Evolutionary conservation across 1,139 yeast genomes (phyloP), one percentile per base, ranked within the genome.

Genomic region (Sugiyamaella xylanicola): DNA sequence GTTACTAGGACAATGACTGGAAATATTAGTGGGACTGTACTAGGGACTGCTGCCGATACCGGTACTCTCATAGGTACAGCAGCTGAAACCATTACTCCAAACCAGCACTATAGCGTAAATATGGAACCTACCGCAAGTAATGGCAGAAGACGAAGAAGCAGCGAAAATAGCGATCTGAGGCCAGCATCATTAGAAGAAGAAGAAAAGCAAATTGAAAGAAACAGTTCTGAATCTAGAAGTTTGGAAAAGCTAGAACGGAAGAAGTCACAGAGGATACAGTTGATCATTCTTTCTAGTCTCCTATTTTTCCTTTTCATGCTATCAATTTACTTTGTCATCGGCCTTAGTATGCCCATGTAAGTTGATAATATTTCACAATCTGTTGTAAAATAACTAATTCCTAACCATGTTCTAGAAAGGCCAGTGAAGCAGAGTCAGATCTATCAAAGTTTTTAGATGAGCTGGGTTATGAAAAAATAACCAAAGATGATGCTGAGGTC

Each of bases 401-500:
- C 44, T 41, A 41, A 41, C 44, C 5, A 20, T 7, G 7, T 25
- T 25, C 9, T 29, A 48, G 44, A 21, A 37, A 39, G 25, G 25
- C 19, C 19, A 25, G 22, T 17, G 44, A 39, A 2, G 9, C 27
- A 15, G 51, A 37, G 13, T 4, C 27, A 16, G 51, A 25, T 27
- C 22, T 22, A 20, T 21, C 52, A 13, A n/a, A 32, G 22, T 20
- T 27, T 41, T 35, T 40, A 20, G 41, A 48, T 16, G 32, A 21
- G 9, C 16, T 29, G 13, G 20, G 25, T 3, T 48, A 39, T 11
- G 47, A 48, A 16, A 48, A 48, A 21, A 48, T 48, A 16, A 39
- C 52, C 13, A 48, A 8, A n/a, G 40, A 46, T 35, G 63, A 65
- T 49, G 58, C 61, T 2, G 64, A 63, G 43, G 63, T 64, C 9